Evolutionary conservation across 2,329 filamentous ascomycete genomes (phyloP).

Genomic region (Ophiostoma pallidulum): DNA sequence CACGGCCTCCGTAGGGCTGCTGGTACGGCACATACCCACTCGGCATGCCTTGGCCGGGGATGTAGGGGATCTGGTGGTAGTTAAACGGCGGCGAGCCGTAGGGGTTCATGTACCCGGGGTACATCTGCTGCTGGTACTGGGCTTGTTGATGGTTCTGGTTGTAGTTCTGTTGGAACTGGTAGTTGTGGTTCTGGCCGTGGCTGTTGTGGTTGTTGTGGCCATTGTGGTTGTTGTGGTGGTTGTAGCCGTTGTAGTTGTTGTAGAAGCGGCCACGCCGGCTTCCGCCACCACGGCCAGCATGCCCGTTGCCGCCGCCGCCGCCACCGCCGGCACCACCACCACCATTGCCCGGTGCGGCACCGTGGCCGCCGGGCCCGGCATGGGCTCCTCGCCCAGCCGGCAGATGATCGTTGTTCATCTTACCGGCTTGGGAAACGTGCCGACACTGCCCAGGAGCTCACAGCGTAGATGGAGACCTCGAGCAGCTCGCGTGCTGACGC

Average conservation of each 20-base stretch:
- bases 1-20: conserved; percentile 37
- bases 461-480: conserved; percentile 18
- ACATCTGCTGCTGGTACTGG: conserved; percentile 33
- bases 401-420: conserved; percentile 70
- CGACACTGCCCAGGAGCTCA: conserved; percentile 24
- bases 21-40: conserved; percentile 40
- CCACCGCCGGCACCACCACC: conserved; percentile 24
- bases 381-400: conserved; percentile 57
- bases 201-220: conserved; percentile 22
- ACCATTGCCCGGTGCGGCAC: conserved; percentile 21
- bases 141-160: conserved; percentile 25
- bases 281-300: conserved; percentile 19
- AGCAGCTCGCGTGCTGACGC: conserved; percentile 7
- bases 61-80: conserved; percentile 48
- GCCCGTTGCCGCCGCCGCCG: conserved; percentile 23
- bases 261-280: conserved; percentile 28
- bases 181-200: conserved; percentile 23
- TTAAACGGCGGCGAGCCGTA: conserved; percentile 36
- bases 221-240: conserved; percentile 23
- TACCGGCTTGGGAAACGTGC: conserved; percentile 51
- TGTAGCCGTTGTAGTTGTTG: conserved; percentile 18
- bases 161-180: no score
- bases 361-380: conserved; percentile 26
- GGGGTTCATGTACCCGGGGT: conserved; percentile 41
- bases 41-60: conserved; percentile 38